Evolutionary conservation across 148 eudicot species (phyloP), one percentile per base, ranked within the genome.

Genomic region (Fagopyrum homotropicum): DNA sequence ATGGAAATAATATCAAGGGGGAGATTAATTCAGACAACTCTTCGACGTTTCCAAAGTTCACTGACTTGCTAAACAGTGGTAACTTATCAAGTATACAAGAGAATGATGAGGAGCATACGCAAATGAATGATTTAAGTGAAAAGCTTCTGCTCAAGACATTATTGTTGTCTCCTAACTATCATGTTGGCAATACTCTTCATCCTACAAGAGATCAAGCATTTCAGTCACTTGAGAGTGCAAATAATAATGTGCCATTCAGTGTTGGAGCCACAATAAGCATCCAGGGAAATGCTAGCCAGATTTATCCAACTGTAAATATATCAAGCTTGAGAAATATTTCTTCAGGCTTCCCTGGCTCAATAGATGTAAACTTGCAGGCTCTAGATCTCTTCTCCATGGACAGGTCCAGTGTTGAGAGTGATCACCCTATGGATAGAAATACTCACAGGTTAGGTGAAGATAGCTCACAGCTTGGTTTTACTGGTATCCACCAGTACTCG

Each of bases 371-470:
- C 29, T 12, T 64, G 70, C 70, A 64, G 46, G 46, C 71, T 66
- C 45, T 66, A 5, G 71, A 66, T 66, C 71, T 66, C 71, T 43
- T 66, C 71, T 40, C 71, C 71, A 66, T 66, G 71, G 71, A 66
- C 45, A 66, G 46, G 30, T 43, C 71, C 35, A 15, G 47, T 66
- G 71, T 4, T 66, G 71, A 66, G 19, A 40, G 46, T 5, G 52
- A 49, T 12, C 52, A 12, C 52, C 52, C 52, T 7, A 49, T 49
- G 52, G 52, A 49, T 49, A 49, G 9, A 14, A 49, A 49, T 49
- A 49, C 12, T 49, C 52, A 9, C 52, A 8, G 52, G 52, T 14
- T 49, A 49, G 52, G 52, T 49, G 52, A 49, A 49, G 52, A 49
- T 49, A 12, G 52, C 12, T 49, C 52, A 9, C 52, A 49, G 52